Evolutionary conservation across 768 basidiomycete species (phyloP).

Genomic region (Collybia nuda): DNA sequence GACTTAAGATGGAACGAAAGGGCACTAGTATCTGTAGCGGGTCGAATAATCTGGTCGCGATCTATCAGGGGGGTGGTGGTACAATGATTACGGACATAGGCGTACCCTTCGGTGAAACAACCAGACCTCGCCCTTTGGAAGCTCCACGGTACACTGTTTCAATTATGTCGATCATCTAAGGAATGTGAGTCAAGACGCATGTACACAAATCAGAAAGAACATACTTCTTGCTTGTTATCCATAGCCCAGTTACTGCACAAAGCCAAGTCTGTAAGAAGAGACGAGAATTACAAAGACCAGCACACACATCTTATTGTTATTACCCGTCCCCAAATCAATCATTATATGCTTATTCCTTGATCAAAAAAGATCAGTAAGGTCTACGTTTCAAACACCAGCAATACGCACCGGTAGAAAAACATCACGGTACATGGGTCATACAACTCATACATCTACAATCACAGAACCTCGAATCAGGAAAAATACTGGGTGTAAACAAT

Average conservation of each 20-base stretch:
- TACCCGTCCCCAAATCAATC: conserved; percentile 99
- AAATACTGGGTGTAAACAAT: not conserved
- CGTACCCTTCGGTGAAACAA: conserved; percentile 93
- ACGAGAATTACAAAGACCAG: not conserved
- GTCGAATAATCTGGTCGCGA: conserved; percentile 38
- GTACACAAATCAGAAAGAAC: conserved; percentile 11
- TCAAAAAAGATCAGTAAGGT: conserved; percentile 7
- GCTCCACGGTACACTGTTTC: conserved; percentile 99
- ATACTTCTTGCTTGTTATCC: conserved; percentile 96
- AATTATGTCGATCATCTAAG: conserved; percentile 92
- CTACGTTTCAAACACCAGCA: not conserved
- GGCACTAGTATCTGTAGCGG: conserved; percentile 36
- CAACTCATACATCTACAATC: conserved; percentile 90
- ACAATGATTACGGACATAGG: not conserved
- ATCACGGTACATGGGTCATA: conserved; percentile 97
- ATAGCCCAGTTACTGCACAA: conserved; percentile 91
- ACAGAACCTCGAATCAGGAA: not conserved
- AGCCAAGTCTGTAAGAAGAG: not conserved
- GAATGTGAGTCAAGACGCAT: conserved; percentile 2
- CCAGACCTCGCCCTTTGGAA: conserved; percentile 95
- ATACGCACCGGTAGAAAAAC: conserved; percentile 92
- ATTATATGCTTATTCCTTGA: conserved; percentile 97
- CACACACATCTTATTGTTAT: conserved; percentile 97
- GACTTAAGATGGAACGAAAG: no score
- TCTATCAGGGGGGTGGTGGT: not conserved